Conservation (phyloP, 2,329 filamentous ascomycete genomes). For the Aureobasidium melanogenum region DNA sequence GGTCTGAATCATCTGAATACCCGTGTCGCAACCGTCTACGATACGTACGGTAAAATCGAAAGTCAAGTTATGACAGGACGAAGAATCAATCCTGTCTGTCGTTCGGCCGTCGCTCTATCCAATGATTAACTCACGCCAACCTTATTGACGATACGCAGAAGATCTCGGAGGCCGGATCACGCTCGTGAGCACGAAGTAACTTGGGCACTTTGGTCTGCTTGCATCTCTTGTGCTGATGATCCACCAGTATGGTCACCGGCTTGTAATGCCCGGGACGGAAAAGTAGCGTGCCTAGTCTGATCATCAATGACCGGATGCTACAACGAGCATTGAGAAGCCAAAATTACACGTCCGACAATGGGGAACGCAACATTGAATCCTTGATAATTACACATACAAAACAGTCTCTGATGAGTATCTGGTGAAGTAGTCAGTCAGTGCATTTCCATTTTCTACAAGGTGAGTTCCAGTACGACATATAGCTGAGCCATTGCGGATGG, state of each 20-base stretch:
- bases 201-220: neutral
- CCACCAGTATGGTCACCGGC: neutral
- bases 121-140: neutral
- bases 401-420: no score
- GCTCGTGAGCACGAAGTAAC: neutral
- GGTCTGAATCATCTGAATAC: neutral
- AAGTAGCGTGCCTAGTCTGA: no score
- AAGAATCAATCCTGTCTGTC: neutral
- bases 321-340: no score
- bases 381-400: no score
- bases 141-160: neutral
- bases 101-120: neutral
- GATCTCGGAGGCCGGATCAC: neutral
- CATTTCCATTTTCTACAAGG: no score
- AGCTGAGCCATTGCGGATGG: no score
- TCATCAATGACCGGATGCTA: no score
- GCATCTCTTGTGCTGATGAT: neutral
- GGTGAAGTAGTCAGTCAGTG: no score
- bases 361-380: no score
- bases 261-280: no score
- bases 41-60: neutral
- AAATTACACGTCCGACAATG: no score
- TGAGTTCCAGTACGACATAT: no score
- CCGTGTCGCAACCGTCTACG: neutral
- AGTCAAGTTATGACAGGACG: neutral